Percentiles rank a stretch among this genome's conserved stretches.
Evolutionary conservation across 1,139 yeast species (phyloP).

Genomic region (Zygosaccharomyces sapae): DNA sequence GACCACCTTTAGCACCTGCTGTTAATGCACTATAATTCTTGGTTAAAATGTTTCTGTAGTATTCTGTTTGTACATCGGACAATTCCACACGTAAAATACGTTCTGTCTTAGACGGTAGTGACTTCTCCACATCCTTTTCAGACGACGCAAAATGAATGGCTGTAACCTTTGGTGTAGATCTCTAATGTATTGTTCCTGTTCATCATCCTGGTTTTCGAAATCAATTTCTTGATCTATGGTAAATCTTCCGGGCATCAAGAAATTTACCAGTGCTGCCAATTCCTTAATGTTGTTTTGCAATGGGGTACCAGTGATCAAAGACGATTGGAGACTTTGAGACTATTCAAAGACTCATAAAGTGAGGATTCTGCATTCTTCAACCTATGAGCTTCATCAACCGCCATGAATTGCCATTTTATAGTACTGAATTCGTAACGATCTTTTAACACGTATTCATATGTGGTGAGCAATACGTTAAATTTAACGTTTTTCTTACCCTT

Average conservation of each 20-base stretch:
- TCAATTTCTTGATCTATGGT: constrained; percentile 91
- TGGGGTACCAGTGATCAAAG: constrained; percentile 96
- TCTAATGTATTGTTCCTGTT: constrained; percentile 84
- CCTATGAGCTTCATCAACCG: constrained; percentile 98
- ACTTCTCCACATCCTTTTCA: constrained; percentile 95
- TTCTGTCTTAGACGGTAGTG: constrained; percentile 91
- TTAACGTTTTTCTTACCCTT: constrained; percentile 57
- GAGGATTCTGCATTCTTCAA: constrained; percentile 93
- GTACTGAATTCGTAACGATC: constrained; percentile 77
- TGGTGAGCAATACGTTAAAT: constrained; percentile 83
- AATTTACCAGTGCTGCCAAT: constrained; percentile 89
- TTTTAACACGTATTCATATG: constrained; percentile 91
- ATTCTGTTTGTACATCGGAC: constrained; percentile 91
- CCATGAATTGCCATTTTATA: constrained; percentile 91
- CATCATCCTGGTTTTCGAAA: constrained; percentile 79
- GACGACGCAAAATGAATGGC: constrained; percentile 86
- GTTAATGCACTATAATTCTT: constrained; percentile 87
- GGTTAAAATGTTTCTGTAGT: constrained; percentile 88
- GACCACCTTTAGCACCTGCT: constrained; percentile 76
- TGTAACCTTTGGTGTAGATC: constrained; percentile 78
- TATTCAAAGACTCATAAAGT: constrained; percentile 77
- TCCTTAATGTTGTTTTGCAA: constrained; percentile 93
- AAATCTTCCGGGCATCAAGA: constrained; percentile 92
- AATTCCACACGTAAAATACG: constrained; percentile 91
- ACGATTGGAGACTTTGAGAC: constrained; percentile 82